Conservation (phyloP, 345 rosid species). For the Fremontodendron californicum region DNA sequence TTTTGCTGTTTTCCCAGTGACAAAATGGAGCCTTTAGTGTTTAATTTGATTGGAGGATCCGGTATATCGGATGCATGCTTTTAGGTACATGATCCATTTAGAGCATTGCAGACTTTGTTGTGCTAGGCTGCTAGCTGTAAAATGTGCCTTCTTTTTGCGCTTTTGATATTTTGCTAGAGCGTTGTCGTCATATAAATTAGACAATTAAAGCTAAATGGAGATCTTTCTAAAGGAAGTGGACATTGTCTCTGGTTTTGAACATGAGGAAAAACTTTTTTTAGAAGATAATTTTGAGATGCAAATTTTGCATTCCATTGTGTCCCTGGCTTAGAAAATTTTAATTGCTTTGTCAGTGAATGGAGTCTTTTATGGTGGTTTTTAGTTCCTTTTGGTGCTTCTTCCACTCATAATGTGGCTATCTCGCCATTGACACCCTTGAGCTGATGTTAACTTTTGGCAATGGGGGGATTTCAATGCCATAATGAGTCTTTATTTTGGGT, state of each 20-base stretch:
- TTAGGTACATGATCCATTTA: background rate
- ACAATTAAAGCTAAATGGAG: background rate
- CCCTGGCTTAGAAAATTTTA: background rate
- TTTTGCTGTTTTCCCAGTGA: background rate
- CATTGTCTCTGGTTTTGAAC: background rate
- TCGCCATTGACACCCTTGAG: background rate
- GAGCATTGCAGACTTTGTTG: background rate
- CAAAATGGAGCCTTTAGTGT: constrained; percentile 6
- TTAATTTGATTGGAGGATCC: background rate
- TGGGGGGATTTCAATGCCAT: background rate
- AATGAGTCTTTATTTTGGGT: background rate
- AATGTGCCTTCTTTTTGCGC: background rate
- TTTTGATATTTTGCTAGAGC: background rate
- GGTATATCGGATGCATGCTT: background rate
- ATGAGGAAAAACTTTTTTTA: background rate
- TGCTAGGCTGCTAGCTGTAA: background rate
- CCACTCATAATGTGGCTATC: background rate
- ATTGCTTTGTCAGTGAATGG: background rate
- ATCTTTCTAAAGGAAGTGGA: background rate
- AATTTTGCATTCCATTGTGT: background rate
- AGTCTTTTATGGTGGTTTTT: background rate
- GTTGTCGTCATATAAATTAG: background rate
- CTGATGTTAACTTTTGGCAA: background rate
- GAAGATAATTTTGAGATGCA: background rate
- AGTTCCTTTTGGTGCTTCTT: background rate